Evolutionary conservation across 1,284 basidiomycete species (phyloP), one percentile per base, ranked within the genome.

Genomic region (Hypsizygus ulmarius): DNA sequence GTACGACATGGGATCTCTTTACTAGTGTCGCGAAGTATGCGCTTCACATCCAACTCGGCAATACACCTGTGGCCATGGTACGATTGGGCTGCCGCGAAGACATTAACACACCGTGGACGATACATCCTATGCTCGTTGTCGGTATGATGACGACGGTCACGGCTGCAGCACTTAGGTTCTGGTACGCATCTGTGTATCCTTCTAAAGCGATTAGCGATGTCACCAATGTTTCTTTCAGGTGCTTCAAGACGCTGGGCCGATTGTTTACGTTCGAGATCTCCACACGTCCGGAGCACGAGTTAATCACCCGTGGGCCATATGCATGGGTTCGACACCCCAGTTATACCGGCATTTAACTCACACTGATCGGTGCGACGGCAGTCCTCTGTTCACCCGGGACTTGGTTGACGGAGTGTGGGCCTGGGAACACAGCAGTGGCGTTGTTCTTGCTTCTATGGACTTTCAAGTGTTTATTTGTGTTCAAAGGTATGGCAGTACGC

Each of bases 191-290:
- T 27, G 12, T 18, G 19, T 27, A 27, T 30, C 25, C n/a, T 27
- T 35, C 28, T 18, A 32, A 25, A 36, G 32, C 28, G 19, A 39
- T 33, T 10, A 25, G 9, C 36, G 10, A 19, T 27, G 18, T 21
- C 18, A 39, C 4, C 12, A 16, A 39, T 6, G 33, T 28, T 5
- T 25, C 21, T 40, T 16, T 14, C 14, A 69, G 68, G 67, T 69
- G 68, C 46, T 71, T 67, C 52, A 64, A 57, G 47, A 56, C 63
- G 12, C 61, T 71, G 8, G 69, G 69, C 5, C 59, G 58, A 7
- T 51, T 70, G 10, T 71, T 69, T 56, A 71, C 69, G 1, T 69
- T 69, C 45, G 69, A 71, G 41, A 64, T 71, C 21, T 62, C 65
- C 28, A 68, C 70, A 37, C 64, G 63, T 7, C 64, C 65, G 0